Evolutionary conservation across 805 yeast genomes (phyloP).

Genomic region (Kuraishia hungarica): DNA sequence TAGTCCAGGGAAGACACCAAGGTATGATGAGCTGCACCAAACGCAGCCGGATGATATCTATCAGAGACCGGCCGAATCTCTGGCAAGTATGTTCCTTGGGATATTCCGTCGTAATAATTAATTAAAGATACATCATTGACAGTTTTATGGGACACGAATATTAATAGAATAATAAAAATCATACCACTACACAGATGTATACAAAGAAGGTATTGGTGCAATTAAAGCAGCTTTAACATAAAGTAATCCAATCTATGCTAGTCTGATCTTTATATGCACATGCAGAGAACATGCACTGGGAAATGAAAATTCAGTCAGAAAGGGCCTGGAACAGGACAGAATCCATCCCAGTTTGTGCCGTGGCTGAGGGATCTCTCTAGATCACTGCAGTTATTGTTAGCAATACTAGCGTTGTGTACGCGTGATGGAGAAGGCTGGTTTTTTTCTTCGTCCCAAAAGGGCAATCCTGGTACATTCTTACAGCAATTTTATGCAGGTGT

Average conservation of each 20-base stretch:
- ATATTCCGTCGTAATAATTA: constrained; percentile 9
- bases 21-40: constrained; percentile 14
- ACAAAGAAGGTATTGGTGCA: no score
- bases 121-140: no score
- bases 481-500: not conserved
- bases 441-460: not conserved
- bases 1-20: not conserved
- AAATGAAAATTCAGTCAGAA: no score
- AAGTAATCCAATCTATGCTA: no score
- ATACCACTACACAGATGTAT: not conserved
- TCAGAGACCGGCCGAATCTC: constrained; percentile 21
- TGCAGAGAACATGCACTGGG: not conserved
- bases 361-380: not conserved
- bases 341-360: not conserved
- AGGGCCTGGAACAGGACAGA: not conserved
- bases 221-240: no score
- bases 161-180: not conserved
- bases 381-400: not conserved
- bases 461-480: not conserved
- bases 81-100: constrained; percentile 17
- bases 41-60: constrained; percentile 10
- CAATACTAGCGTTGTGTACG: not conserved
- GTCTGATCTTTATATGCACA: not conserved
- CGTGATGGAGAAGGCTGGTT: not conserved
- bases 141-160: not conserved